These are phyloP conservation scores for Perilla frutescens DNA, from an alignment of 257 asterid genomes.

Conservation along the genomic window DNA sequence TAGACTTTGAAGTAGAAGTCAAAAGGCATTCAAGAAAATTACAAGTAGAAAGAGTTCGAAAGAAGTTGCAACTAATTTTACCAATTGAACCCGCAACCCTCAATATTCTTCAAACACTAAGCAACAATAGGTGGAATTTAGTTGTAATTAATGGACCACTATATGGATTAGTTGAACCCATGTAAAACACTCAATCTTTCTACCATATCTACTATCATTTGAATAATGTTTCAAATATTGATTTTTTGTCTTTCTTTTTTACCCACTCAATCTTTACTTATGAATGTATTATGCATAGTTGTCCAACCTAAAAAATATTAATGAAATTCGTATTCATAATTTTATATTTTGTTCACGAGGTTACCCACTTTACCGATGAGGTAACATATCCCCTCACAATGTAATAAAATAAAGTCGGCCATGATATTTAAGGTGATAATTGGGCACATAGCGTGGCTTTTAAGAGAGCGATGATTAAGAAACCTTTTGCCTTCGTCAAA, in stretches of 20 bases:
- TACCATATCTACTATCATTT: conserved; percentile 15
- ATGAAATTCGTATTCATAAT: no score
- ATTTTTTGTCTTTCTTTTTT: neutral
- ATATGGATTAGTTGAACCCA: conserved; percentile 39
- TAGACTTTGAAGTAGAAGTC: conserved; percentile 38
- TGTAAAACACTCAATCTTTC: conserved; percentile 25
- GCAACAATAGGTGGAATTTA: conserved; percentile 42
- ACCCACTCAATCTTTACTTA: neutral
- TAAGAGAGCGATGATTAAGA: conserved; percentile 34
- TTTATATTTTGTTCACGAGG: no score
- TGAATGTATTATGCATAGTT: no score
- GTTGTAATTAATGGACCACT: conserved; percentile 45
- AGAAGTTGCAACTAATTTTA: conserved; percentile 61
- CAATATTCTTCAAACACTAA: conserved; percentile 34
- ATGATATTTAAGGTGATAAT: conserved; percentile 23
- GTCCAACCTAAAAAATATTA: no score
- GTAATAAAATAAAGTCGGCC: neutral
- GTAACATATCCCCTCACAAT: no score
- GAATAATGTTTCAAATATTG: neutral
- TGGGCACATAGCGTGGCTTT: conserved; percentile 36
- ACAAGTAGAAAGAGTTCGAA: conserved; percentile 21
- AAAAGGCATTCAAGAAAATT: conserved; percentile 26
- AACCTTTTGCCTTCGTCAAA: conserved; percentile 31
- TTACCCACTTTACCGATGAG: no score
- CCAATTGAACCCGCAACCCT: conserved; percentile 37